phyloP scores from a whole-genome alignment of 139 green algal species.

The Volvox reticuliferus region DNA sequence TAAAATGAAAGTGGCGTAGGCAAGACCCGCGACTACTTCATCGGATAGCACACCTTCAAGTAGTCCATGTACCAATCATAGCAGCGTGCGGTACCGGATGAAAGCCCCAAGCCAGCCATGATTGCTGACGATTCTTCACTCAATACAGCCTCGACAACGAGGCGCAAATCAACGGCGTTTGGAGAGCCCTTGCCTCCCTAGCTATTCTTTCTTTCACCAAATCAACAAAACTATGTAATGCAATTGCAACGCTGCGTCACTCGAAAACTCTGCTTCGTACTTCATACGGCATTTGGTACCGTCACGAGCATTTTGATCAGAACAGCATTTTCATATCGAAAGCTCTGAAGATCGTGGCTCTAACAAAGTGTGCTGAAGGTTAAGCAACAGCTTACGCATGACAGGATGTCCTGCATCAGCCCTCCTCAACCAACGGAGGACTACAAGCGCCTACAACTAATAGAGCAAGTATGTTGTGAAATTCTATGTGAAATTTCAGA shows the following conservation, averaged over 20 bases:
- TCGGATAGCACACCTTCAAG: constrained; percentile 41
- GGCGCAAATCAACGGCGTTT: no score
- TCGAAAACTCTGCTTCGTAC: background rate
- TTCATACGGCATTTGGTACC: background rate
- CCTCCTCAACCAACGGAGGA: constrained; percentile 24
- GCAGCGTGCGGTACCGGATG: constrained; percentile 47
- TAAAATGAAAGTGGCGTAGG: background rate
- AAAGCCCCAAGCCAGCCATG: constrained; percentile 55
- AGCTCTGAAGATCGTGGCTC: no score
- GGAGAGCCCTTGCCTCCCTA: no score
- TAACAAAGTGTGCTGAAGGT: background rate
- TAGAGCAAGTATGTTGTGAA: constrained; percentile 27
- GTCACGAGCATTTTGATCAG: background rate
- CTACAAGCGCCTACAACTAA: constrained; percentile 31
- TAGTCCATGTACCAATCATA: constrained; percentile 62
- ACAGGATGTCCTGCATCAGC: background rate
- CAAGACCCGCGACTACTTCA: background rate
- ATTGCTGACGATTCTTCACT: background rate
- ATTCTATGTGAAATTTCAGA: no score
- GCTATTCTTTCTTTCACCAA: no score
- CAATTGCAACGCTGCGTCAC: background rate
- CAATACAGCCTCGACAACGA: background rate
- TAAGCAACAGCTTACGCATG: background rate
- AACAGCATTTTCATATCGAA: background rate
- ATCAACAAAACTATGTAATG: background rate